Evolutionary conservation across 2,329 filamentous ascomycete species (phyloP), one percentile per base, ranked within the genome.

Genomic region (Zymoseptoria pseudotritici): DNA sequence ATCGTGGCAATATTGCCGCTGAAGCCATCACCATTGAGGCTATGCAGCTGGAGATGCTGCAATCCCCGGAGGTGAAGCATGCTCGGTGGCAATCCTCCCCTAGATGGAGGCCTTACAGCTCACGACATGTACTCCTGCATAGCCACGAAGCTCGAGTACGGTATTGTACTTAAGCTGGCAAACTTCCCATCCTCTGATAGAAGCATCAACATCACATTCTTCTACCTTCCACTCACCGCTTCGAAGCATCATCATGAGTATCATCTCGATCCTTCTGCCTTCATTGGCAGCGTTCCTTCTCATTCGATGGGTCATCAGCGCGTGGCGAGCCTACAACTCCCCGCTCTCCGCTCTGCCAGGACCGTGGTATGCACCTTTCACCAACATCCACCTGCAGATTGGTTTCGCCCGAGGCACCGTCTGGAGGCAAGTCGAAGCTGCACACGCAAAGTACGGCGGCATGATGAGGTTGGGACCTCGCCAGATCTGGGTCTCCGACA

Each of bases 331-430:
- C 54, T 59, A 42, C 49, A 21, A 24, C 6, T 59, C 57, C 50
- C 57, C 57, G 50, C 29, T 59, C 13, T 55, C 54, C 17, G 22
- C 24, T 26, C 49, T 60, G 17, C 58, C 58, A 17, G 58, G 58
- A 20, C 58, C 58, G 17, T 60, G 58, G 58, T 60, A 60, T 36
- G 58, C 58, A 4, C 54, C 58, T 19, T 57, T 29, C 49, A 61
- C 56, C 36, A 55, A 13, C 24, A 9, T 58, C 26, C 59, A 58
- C 29, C 59, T 61, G 4, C 31, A 20, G 53, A 26, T 51, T 17
- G 51, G 50, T 22, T 60, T 60, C 42, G 58, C 58, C 6, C 54
- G 58, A 13, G 58, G 58, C 21, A 60, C 58, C 6, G 50, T 60
- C 17, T 55, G 50, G 58, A 50, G 31, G 10, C 52, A 57, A 17